These are phyloP conservation scores for Acanthamoeba triangularis DNA, from an alignment of 208 protist genomes.

Conservation along the genomic window DNA sequence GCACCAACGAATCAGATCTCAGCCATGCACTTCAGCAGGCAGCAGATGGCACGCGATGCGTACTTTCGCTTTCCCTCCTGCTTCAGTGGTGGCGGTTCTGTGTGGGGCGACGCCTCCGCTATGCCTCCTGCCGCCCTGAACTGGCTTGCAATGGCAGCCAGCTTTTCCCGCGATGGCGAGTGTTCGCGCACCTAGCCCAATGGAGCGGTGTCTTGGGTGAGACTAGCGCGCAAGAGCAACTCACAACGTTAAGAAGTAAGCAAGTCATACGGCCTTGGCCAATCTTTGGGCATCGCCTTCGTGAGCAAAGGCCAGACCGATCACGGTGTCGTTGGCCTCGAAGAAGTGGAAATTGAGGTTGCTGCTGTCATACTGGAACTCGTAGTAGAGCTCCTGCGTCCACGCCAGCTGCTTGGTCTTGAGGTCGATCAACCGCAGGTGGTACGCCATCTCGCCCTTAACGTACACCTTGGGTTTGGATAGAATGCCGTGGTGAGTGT, in stretches of 20 bases:
- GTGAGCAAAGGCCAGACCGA: slow-evolving; percentile 40
- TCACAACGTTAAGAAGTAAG: background rate
- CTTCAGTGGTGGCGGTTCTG: background rate
- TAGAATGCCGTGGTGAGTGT: background rate
- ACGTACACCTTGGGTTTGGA: background rate
- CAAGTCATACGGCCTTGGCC: background rate
- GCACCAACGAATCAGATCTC: background rate
- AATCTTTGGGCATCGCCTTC: slow-evolving; percentile 23
- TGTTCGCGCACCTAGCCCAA: background rate
- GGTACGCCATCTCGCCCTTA: background rate
- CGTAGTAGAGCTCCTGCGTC: slow-evolving; percentile 60
- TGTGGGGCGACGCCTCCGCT: background rate
- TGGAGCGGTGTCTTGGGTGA: background rate
- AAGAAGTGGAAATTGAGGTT: slow-evolving; percentile 25
- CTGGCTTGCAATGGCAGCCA: background rate
- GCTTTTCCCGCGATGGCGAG: slow-evolving; percentile 15
- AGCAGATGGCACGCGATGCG: background rate
- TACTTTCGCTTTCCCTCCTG: background rate
- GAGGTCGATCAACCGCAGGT: slow-evolving; percentile 53
- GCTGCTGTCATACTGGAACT: slow-evolving; percentile 32
- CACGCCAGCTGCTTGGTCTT: background rate
- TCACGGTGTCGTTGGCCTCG: background rate
- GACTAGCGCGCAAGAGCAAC: background rate
- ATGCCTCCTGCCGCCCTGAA: background rate
- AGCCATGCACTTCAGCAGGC: background rate